phyloP scores from a whole-genome alignment of 345 rosid species.

The Pistacia vera region DNA sequence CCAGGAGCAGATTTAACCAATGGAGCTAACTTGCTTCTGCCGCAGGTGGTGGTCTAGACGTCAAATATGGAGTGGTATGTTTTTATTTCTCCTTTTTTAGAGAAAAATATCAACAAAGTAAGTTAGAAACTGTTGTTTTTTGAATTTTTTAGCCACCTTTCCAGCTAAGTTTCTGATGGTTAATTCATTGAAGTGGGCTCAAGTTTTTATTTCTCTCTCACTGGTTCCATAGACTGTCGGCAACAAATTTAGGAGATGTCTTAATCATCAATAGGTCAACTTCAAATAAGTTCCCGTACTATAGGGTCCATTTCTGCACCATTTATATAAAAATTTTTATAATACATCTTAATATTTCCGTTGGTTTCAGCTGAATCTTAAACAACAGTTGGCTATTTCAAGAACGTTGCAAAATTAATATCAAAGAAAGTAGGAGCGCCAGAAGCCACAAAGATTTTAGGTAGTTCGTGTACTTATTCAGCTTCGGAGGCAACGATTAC shows the following conservation, averaged over 20 bases:
- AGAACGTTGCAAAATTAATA: constrained; percentile 18
- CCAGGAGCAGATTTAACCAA: constrained; percentile 21
- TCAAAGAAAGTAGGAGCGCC: constrained; percentile 19
- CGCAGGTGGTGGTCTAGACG: constrained; percentile 21
- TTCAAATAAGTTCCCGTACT: no score
- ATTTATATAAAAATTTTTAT: no score
- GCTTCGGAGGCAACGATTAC: constrained; percentile 38
- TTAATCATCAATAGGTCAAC: no score
- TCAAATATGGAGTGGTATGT: neutral
- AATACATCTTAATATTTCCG: no score
- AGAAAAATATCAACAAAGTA: neutral
- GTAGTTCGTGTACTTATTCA: constrained; percentile 27
- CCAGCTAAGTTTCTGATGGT: no score
- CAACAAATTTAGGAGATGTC: no score
- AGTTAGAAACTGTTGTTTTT: neutral
- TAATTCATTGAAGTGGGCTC: no score
- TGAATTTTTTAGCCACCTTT: neutral
- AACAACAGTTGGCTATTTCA: constrained; percentile 23
- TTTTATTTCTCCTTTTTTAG: neutral
- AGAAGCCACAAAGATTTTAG: constrained; percentile 14
- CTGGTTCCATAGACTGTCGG: no score
- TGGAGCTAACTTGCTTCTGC: constrained; percentile 30
- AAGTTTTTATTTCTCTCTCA: no score
- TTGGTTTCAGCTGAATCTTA: constrained; percentile 24
- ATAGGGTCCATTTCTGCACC: no score